Evolutionary conservation across 768 basidiomycete genomes (phyloP), one percentile per base, ranked within the genome.

Genomic region (Pisolithus marmoratus): DNA sequence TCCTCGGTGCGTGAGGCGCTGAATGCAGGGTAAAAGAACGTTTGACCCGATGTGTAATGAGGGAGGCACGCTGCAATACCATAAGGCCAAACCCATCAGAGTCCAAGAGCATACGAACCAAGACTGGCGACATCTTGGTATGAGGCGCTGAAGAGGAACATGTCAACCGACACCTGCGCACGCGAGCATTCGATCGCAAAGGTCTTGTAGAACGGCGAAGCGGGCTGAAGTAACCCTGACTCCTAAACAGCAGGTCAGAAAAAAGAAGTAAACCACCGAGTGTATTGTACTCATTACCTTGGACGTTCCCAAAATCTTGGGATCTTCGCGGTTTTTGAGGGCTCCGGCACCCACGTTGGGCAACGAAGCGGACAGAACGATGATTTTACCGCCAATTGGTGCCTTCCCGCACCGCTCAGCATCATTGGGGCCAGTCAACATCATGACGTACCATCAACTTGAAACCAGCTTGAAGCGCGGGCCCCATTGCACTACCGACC

Each of bases 161-260:
- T 97, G 67, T 98, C 95, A 53, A 98, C 95, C 0, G 94, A 92
- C 42, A 99, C 91, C 69, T 98, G 96, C 5, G 90, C 85, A 52
- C 94, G 84, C 12, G 95, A 97, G 66, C 95, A 98, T 60, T 98
- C 96, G 62, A 98, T 99, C 17, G 96, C 94, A 58, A 98, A 97
- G 0, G 90, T 92, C 76, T 99, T 99, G 78, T 97, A 98, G 75
- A 95, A 99, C 4, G 87, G 81, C 17, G 87, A 88, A 0, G 90
- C 93, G n/a, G 96, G 80, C 75, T 94, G 93, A 31, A 99, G 80
- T 12, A 99, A 75, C 15, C 83, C 82, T 12, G 92, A 94, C 77
- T 99, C 96, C 85, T 93, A 58, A 5, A 29, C 5, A 43, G 31
- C 14, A 24, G 19, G 17, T 38, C 60, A 43, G 59, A 51, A 43